A percentile compares a stretch with the other conserved stretches of the same genome.
phyloP scores from a whole-genome alignment of 371 early-diverging fungal genomes.

The Haplosporangium sp. region DNA sequence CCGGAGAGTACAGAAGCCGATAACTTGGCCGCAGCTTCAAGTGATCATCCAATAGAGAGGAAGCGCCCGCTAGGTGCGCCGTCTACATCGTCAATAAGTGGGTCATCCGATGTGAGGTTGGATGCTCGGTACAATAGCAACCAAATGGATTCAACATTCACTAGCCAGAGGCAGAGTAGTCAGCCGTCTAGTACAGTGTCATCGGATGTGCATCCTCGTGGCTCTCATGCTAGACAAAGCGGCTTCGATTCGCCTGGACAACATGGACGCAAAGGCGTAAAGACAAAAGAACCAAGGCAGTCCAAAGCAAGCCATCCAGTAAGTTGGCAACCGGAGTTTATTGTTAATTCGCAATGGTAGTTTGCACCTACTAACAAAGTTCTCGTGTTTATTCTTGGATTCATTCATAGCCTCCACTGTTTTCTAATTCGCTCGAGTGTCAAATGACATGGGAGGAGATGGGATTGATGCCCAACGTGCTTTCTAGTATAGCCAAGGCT shows the following conservation, averaged over 20 bases:
- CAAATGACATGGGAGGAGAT: slow-evolving; percentile 50
- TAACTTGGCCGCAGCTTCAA: no score
- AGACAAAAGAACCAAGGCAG: not conserved
- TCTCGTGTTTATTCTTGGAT: not conserved
- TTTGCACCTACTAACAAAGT: no score
- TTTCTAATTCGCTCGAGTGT: slow-evolving; percentile 42
- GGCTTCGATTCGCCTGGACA: slow-evolving; percentile 7
- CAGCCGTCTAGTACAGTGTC: slow-evolving; percentile 1
- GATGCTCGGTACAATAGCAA: slow-evolving; percentile 17
- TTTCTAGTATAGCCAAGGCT: slow-evolving; percentile 23
- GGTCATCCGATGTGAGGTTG: slow-evolving; percentile 10
- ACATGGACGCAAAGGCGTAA: slow-evolving; percentile 5
- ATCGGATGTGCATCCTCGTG: slow-evolving; percentile 8
- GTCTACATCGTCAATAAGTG: not conserved
- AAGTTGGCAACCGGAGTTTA: no score
- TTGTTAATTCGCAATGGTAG: no score
- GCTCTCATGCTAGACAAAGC: slow-evolving; percentile 1
- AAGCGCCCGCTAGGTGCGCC: no score
- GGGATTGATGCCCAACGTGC: slow-evolving; percentile 27
- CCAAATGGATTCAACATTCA: not conserved
- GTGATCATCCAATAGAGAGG: no score
- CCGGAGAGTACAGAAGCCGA: no score
- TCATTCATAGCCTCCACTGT: slow-evolving; percentile 10
- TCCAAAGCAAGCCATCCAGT: not conserved
- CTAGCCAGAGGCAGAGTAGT: slow-evolving; percentile 13